Conservation (phyloP, 805 yeast species). For the Ogataea ramenticola region DNA sequence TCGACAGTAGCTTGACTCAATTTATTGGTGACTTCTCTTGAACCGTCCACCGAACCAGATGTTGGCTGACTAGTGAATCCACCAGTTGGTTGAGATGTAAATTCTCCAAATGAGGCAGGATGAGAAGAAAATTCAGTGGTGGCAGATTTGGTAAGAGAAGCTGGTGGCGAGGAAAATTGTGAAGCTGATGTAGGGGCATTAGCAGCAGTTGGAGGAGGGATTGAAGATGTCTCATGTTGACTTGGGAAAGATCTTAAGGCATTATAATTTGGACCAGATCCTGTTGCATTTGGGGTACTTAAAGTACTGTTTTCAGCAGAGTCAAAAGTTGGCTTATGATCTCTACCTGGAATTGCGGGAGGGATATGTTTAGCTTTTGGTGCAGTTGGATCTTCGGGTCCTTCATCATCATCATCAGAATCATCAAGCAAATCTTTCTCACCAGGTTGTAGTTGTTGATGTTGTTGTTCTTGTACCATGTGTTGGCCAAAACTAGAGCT, state of each 20-base stretch:
- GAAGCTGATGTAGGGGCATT: not conserved
- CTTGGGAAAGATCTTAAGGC: conserved; percentile 29
- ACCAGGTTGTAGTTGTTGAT: conserved; percentile 19
- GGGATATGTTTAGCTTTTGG: conserved; percentile 16
- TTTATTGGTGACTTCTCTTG: conserved; percentile 54
- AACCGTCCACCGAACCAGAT: conserved; percentile 44
- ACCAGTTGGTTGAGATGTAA: conserved; percentile 9
- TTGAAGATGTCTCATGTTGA: conserved; percentile 9
- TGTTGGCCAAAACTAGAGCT: conserved; percentile 82
- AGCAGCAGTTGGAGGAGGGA: conserved; percentile 1
- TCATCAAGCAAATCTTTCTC: conserved; percentile 25
- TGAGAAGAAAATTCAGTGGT: conserved; percentile 7
- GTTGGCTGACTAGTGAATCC: conserved; percentile 18
- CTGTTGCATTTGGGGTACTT: conserved; percentile 9
- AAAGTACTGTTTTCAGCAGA: conserved; percentile 6
- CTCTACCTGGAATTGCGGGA: conserved; percentile 29
- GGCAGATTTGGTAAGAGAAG: conserved; percentile 1
- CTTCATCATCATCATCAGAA: conserved; percentile 26
- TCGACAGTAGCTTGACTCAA: conserved; percentile 77
- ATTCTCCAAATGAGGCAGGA: conserved; percentile 9
- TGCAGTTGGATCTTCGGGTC: conserved; percentile 24
- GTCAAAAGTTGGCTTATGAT: conserved; percentile 27
- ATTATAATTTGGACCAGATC: conserved; percentile 34
- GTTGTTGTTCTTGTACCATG: conserved; percentile 32
- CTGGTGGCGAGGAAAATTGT: not conserved